Base-by-base conservation (phyloP, 2,329 filamentous ascomycete genomes). In the Lachnellula cervina region DNA sequence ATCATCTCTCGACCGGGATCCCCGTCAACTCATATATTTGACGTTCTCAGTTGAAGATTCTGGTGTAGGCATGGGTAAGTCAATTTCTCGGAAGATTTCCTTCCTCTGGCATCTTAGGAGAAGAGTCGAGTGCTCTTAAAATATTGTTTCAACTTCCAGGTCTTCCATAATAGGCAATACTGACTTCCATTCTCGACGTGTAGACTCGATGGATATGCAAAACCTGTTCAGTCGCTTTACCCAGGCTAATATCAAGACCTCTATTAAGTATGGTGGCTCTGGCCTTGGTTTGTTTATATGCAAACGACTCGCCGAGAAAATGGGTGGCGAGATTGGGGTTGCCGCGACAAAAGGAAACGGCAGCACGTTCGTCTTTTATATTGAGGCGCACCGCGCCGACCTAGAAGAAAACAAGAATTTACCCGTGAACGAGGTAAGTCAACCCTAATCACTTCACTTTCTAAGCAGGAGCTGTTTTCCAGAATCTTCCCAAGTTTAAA, bases 221-320 rank as follows among this genome's bases (percentile, higher is more conserved):
- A 78, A 83, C 42, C 77, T 94, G 0, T 93, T 93, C 71, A 82
- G 89, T 62, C 81, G 88, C 14, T 93, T 93, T 69, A 85, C 86
- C 6, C 89, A 93, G 71, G 87, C 88, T 83, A 21, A 86, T 87
- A 1, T 82, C 83, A 49, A 91, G 88, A 0, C 88, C 90, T 57
- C 55, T 61, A 83, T 90, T 16, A 83, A 89, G 62, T 91, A 93
- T 61, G 89, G 89, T 21, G 89, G 89, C 0, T 89, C 85, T 0
- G 89, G 89, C 0, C 77, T 94, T 1, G 89, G 89, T 0, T 75
- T 93, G 0, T 93, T 91, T 69, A 92, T 93, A 61, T 89, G 85
- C 38, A 80, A 88, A 23, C 82, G 89, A 53, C 77, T 94, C n/a
- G 89, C 88, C 0, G 89, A 93, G 67, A 74, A 93, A 11, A 88